Evolutionary conservation across 768 basidiomycete genomes (phyloP).

Genomic region (Galerina marginata): DNA sequence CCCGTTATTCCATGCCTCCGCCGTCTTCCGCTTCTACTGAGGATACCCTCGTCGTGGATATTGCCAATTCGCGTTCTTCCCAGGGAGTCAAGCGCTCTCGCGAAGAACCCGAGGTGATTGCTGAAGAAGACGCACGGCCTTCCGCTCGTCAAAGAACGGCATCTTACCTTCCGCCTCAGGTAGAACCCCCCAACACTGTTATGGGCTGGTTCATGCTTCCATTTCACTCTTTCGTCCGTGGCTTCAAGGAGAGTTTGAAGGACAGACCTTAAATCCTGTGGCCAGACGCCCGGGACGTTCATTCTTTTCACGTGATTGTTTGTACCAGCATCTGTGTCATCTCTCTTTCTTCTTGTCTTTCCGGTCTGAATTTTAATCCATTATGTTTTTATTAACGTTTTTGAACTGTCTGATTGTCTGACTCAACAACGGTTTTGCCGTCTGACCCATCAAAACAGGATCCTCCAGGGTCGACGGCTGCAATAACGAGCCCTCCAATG

Average conservation of each 20-base stretch:
- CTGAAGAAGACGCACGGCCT: slow-evolving; percentile 46
- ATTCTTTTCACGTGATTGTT: slow-evolving; percentile 13
- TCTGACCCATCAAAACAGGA: slow-evolving; percentile 1
- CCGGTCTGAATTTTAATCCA: slow-evolving; percentile 7
- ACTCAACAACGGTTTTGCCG: background rate
- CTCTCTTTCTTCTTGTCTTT: slow-evolving; percentile 8
- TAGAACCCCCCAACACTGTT: slow-evolving; percentile 47
- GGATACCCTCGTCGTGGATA: slow-evolving; percentile 33
- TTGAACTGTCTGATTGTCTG: slow-evolving; percentile 8
- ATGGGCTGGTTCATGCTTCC: slow-evolving; percentile 68
- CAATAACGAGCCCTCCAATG: background rate
- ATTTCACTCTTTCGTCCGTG: slow-evolving; percentile 66
- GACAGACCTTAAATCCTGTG: slow-evolving; percentile 24
- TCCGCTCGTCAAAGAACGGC: slow-evolving; percentile 58
- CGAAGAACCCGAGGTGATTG: slow-evolving; percentile 38
- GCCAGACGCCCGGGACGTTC: slow-evolving; percentile 7
- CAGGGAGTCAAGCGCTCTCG: slow-evolving; percentile 54
- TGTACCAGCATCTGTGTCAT: slow-evolving; percentile 14
- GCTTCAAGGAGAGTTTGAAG: slow-evolving; percentile 67
- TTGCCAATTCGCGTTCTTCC: slow-evolving; percentile 12
- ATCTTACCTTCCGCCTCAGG: slow-evolving; percentile 46
- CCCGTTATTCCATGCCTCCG: slow-evolving; percentile 24
- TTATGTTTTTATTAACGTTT: slow-evolving; percentile 2
- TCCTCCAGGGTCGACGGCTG: slow-evolving; percentile 9
- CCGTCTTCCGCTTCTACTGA: slow-evolving; percentile 42